Base-by-base conservation (phyloP, 192 early-diverging fungal species). In the Phycomyces blakesleeanus region DNA sequence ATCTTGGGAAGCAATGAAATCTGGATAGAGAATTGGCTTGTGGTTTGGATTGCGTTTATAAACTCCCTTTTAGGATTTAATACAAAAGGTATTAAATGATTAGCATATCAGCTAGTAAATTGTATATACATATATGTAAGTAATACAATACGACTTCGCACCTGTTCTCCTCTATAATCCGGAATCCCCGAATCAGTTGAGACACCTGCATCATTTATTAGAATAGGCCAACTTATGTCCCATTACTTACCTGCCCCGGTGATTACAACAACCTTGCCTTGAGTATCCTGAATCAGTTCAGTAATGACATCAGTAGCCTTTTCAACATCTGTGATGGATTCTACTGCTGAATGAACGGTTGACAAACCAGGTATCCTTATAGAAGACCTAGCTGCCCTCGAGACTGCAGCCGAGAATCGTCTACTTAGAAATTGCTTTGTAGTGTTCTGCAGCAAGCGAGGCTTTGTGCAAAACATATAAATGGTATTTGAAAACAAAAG, bases 1-100 rank as follows among this genome's bases (percentile, higher is more conserved):
- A 1, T 61, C 29, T 66, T 90, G 85, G 20, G 68, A 68, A 22
- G 71, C 51, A 9, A 86, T 67, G 61, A 93, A 81, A 55, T 87
- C 84, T 59, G 91, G 89, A 71, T 87, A 93, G 59, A 85, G 85
- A 59, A 95, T 90, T n/a, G 94, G 94, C 52, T 81, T 81, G 71
- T 93, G 93, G 47, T 85, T 84, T 47, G 83, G 81, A 69, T 91
- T 85, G 44, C 85, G 77, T 7, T 82, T 76, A 62, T 91, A 91
- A 6, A 82, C 85, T 37, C 87, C 89, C 55, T 78, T 55, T 22
- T 55, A 21, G 41, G 34, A 10, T 44, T 14, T 42, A 39, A 39
- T 38, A 38, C 20, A 29, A 42, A 54, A 63, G 51, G 55, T 2
- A 34, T 27, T 21, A n/a, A 22, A 24, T 38, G 9, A 20, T 26